Base-by-base conservation (phyloP, 192 early-diverging fungal genomes). In the Glomus cerebriforme region DNA sequence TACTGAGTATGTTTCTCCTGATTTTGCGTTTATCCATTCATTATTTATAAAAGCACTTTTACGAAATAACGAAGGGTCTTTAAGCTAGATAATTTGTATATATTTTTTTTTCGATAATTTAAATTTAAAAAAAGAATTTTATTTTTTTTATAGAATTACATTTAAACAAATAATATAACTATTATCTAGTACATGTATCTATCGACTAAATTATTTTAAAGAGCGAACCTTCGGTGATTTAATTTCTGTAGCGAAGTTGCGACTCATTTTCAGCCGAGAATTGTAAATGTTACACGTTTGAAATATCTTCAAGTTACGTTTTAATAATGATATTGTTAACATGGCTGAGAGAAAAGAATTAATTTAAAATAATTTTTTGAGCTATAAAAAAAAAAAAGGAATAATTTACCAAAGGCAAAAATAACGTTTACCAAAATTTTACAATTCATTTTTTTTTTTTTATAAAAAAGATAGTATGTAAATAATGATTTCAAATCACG, bases 61-160 rank as follows among this genome's bases (percentile, higher is more conserved):
- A 26, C 85, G 83, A 49, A 94, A 77, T 59, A 94, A 85, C 0
- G 82, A 81, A 24, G 85, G 82, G 84, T 94, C 91, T 31, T 84
- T 87, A 37, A 93, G 83, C 88, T 94, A 60, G 9, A 77, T 4
- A 26, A 13, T 47, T n/a, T 24, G 19, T 60, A 24, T 7, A 60
- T 60, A 60, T 60, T 17, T 24, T 26, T 24, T 19, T 60, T 60
- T 24, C 59, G 2, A 8, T 60, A 8, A 60, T 60, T 60, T 60
- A n/a, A 60, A n/a, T n/a, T 24, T 22, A n/a, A 26, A 29, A 12
- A 63, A 7, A 29, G 2, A 10, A 63, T n/a, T n/a, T n/a, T n/a
- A n/a, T n/a, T n/a, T n/a, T n/a, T n/a, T n/a, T n/a, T n/a, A n/a
- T n/a, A 63, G 22, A 63, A 12, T 3, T 63, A 63, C 29, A 60